A percentile compares a stretch with the other conserved stretches of the same genome.
Evolutionary conservation across 2,329 filamentous ascomycete species (phyloP).

Genomic region (Bipolaris gigantea): DNA sequence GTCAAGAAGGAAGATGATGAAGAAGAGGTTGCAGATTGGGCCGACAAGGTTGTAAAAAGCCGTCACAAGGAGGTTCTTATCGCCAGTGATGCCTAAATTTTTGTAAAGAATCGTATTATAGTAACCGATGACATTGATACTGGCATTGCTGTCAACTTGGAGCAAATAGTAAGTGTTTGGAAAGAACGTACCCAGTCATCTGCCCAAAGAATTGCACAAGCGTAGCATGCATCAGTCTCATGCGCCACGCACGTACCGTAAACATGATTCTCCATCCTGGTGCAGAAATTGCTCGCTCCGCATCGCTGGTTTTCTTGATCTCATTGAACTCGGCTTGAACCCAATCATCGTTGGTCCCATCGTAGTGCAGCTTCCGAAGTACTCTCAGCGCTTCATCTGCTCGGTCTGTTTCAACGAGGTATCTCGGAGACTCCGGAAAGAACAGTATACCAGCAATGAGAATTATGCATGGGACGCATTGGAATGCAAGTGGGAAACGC

Average conservation of each 20-base stretch:
- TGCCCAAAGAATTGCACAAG: constrained; percentile 68
- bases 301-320: constrained; percentile 64
- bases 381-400: constrained; percentile 56
- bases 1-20: constrained; percentile 61
- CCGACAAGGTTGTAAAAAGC: constrained; percentile 65
- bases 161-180: neutral
- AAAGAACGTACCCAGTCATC: constrained; percentile 54
- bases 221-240: constrained; percentile 62
- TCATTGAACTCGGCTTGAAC: constrained; percentile 61
- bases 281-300: constrained; percentile 58
- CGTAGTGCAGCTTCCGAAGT: constrained; percentile 56
- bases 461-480: constrained; percentile 50
- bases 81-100: constrained; percentile 59
- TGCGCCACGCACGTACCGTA: constrained; percentile 61
- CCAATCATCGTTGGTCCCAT: constrained; percentile 59
- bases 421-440: constrained; percentile 45
- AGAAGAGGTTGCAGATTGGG: constrained; percentile 60
- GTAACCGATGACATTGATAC: constrained; percentile 62
- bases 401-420: constrained; percentile 52
- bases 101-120: constrained; percentile 64
- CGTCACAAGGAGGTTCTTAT: constrained; percentile 57
- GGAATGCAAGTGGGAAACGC: constrained; percentile 52
- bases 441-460: constrained; percentile 49
- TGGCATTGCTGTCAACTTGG: constrained; percentile 18
- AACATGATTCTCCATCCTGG: constrained; percentile 62